phyloP scores from a whole-genome alignment of 1,139 yeast species.

The Keqinozyma sinolaborantium region DNA sequence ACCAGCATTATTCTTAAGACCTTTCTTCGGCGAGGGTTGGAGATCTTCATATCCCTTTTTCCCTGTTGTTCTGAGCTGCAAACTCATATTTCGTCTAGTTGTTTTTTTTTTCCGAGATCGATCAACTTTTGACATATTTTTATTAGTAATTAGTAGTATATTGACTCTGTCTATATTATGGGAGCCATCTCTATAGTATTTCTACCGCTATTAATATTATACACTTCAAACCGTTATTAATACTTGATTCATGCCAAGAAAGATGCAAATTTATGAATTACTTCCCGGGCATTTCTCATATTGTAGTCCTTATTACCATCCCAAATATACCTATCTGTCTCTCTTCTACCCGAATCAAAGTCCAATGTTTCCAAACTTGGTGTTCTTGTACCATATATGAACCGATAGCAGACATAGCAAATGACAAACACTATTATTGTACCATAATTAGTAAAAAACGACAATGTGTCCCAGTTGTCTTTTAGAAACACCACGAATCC shows the following conservation, averaged over 20 bases:
- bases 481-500: constrained; percentile 68
- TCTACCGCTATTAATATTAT: not conserved
- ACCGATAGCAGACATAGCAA: constrained; percentile 54
- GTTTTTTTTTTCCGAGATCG: too few species aligned
- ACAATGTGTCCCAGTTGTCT: constrained; percentile 59
- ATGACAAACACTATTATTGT: constrained; percentile 52
- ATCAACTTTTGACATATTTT: too few species aligned
- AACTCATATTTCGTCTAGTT: too few species aligned
- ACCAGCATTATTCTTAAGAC: too few species aligned
- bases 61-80: too few species aligned
- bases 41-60: too few species aligned
- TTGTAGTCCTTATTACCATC: constrained; percentile 56
- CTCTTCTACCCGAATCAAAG: constrained; percentile 75
- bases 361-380: constrained; percentile 67
- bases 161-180: too few species aligned
- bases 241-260: constrained; percentile 26
- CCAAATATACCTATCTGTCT: constrained; percentile 67
- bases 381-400: constrained; percentile 51
- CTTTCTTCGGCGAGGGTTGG: too few species aligned
- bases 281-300: constrained; percentile 30
- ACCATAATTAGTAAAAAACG: constrained; percentile 69
- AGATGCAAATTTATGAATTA: constrained; percentile 31
- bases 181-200: not conserved
- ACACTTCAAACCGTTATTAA: not conserved
- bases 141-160: too few species aligned